phyloP scores from a whole-genome alignment of 2,329 filamentous ascomycete species.

The Zymoseptoria pseudotritici region DNA sequence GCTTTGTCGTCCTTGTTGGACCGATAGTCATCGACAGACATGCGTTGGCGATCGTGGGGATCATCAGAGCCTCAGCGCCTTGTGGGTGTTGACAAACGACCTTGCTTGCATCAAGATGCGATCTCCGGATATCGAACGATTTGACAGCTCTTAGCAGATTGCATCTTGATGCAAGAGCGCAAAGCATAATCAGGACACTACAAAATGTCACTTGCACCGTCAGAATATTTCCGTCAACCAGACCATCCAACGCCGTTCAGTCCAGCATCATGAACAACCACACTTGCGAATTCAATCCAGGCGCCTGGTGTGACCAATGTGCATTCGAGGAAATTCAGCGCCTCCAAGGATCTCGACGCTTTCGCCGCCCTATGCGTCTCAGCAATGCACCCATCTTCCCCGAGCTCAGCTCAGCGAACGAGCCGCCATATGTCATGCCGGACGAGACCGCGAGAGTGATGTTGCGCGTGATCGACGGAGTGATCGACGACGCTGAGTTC shows the following conservation, averaged over 20 bases:
- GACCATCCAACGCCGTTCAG: neutral
- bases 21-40: too few species aligned
- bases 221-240: neutral
- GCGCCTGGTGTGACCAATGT: neutral
- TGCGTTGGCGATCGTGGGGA: too few species aligned
- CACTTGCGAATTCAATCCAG: neutral
- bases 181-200: neutral
- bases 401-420: neutral
- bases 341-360: too few species aligned
- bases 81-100: neutral
- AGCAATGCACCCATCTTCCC: neutral
- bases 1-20: too few species aligned
- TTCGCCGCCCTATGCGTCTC: too few species aligned
- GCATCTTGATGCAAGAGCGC: neutral
- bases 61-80: neutral
- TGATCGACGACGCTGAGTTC: too few species aligned
- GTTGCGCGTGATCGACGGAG: too few species aligned
- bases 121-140: neutral
- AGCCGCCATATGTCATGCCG: too few species aligned
- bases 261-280: neutral
- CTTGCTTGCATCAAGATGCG: neutral
- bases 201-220: neutral
- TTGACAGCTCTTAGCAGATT: neutral
- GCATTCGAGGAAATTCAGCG: neutral
- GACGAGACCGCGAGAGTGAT: too few species aligned